Evolutionary conservation across 2,329 filamentous ascomycete species (phyloP).

Genomic region (Cladorrhinum sp.): DNA sequence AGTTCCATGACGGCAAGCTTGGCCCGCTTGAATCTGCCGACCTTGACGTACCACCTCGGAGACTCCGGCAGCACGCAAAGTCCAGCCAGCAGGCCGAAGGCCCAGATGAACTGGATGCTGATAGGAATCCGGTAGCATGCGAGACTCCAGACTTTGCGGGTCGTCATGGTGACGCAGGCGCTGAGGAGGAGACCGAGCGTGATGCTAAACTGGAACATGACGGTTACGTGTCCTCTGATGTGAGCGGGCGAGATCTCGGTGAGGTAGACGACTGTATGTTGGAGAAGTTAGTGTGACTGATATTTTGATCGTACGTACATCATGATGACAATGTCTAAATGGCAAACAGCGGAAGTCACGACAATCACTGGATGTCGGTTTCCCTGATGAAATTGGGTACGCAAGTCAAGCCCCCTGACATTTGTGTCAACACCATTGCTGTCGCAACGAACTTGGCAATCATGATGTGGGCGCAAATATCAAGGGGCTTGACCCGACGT

Average conservation of each 20-base stretch:
- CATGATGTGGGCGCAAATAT: no score
- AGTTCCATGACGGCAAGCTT: conserved; percentile 46
- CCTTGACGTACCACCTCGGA: conserved; percentile 49
- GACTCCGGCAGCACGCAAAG: conserved; percentile 55
- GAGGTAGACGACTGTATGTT: conserved; percentile 4
- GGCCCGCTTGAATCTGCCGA: conserved; percentile 46
- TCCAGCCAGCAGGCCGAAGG: conserved; percentile 47
- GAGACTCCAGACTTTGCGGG: conserved; percentile 32
- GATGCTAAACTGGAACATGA: conserved; percentile 2
- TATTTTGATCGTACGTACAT: neutral
- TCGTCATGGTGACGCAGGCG: neutral
- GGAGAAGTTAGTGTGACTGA: neutral
- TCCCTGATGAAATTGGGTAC: neutral
- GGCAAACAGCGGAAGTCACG: no score
- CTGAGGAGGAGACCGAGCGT: conserved; percentile 8
- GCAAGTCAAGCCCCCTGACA: no score
- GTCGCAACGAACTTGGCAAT: no score
- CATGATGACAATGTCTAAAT: neutral
- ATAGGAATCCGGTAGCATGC: conserved; percentile 63
- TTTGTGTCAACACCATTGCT: no score
- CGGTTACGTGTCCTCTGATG: conserved; percentile 26
- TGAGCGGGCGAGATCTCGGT: conserved; percentile 5
- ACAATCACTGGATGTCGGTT: neutral
- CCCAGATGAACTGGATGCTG: conserved; percentile 54
- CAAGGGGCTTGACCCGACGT: no score